Conservation (phyloP, 768 basidiomycete species). For the Suillus plorans region DNA sequence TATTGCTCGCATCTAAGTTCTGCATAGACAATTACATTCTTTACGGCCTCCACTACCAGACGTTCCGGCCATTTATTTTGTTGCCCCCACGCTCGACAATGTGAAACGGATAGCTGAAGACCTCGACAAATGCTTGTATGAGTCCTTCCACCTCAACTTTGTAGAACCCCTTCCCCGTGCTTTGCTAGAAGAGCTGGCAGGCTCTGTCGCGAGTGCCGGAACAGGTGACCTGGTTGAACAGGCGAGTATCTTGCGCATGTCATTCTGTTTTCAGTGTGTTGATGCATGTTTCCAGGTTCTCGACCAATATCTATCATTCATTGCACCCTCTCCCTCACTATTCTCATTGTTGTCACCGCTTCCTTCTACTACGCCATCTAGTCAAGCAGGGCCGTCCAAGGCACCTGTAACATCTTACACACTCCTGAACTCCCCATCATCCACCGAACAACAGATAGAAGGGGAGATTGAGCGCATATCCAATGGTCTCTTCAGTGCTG, state of each 20-base stretch:
- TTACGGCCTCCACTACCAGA: conserved; percentile 86
- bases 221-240: conserved; percentile 81
- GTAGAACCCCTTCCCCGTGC: conserved; percentile 88
- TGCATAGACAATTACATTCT: conserved; percentile 82
- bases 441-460: conserved; percentile 89
- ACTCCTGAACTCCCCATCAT: conserved; percentile 87
- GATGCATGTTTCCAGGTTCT: conserved; percentile 56
- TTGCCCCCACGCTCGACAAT: conserved; percentile 85
- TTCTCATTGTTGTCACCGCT: conserved; percentile 83
- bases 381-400: conserved; percentile 35
- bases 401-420: conserved; percentile 67
- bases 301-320: conserved; percentile 97
- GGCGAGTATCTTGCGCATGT: conserved; percentile 37
- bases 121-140: conserved; percentile 85
- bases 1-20: conserved; percentile 8
- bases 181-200: conserved; percentile 91
- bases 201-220: conserved; percentile 79
- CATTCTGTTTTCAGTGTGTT: background rate
- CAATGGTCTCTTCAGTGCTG: conserved; percentile 85
- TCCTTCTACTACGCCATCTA: conserved; percentile 34
- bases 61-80: conserved; percentile 97
- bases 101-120: conserved; percentile 92
- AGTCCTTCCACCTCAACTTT: conserved; percentile 93
- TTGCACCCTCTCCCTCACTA: conserved; percentile 87
- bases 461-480: conserved; percentile 91